Percentiles rank a stretch among this genome's conserved stretches.
These are phyloP conservation scores for Salvia hispanica DNA, from an alignment of 257 asterid genomes.

Conservation along the genomic window DNA sequence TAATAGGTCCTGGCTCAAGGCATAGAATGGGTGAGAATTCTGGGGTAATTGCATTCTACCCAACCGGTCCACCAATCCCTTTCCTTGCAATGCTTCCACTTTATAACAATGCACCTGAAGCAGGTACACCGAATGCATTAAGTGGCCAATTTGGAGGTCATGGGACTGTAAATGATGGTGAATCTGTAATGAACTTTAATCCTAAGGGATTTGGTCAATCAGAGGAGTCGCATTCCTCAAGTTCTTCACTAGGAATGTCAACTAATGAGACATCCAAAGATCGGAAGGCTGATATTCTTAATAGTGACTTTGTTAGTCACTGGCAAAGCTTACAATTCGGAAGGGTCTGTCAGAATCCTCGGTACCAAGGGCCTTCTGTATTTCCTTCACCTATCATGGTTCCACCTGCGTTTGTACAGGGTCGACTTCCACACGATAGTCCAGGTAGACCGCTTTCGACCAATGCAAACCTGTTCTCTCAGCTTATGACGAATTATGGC, in stretches of 20 bases:
- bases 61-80: constrained; percentile 97
- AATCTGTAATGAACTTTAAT: constrained; percentile 49
- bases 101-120: constrained; percentile 65
- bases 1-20: constrained; percentile 65
- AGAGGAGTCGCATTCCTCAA: constrained; percentile 52
- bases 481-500: constrained; percentile 71
- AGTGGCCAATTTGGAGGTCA: constrained; percentile 50
- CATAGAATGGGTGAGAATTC: constrained; percentile 65
- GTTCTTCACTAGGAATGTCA: constrained; percentile 45
- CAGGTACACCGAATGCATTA: constrained; percentile 60
- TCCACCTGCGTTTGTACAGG: constrained; percentile 81
- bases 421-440: constrained; percentile 74
- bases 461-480: constrained; percentile 61
- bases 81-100: constrained; percentile 93
- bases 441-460: constrained; percentile 75
- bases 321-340: constrained; percentile 89
- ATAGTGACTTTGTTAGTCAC: constrained; percentile 90
- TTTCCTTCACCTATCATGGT: constrained; percentile 81
- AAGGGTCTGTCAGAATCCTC: constrained; percentile 82
- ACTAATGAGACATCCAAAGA: constrained; percentile 53
- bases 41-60: constrained; percentile 77
- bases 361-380: constrained; percentile 50
- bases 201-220: constrained; percentile 54
- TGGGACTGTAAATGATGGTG: constrained; percentile 49
- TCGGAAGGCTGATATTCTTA: constrained; percentile 73